Evolutionary conservation across 1,284 basidiomycete species (phyloP), one percentile per base, ranked within the genome.

Genomic region (Cystobasidium pallidum): DNA sequence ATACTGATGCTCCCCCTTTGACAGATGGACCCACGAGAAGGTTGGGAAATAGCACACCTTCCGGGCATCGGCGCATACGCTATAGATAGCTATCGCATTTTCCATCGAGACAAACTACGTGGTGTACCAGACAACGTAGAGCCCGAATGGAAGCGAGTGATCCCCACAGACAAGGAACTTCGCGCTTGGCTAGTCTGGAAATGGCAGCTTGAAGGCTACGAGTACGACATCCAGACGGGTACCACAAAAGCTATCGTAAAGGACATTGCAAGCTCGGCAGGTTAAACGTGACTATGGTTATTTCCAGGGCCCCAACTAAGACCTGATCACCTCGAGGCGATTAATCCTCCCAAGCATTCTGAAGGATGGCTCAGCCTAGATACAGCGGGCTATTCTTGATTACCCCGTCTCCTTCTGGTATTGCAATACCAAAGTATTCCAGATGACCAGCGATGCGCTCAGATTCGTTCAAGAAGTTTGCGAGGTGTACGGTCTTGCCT

Each of bases 31-130:
- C 19, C 17, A 28, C 41, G 67, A 47, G 67, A 70, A 32, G 67
- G 58, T 19, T 70, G 59, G 58, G 67, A 70, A 45, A 43, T 70
- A 17, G 67, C 67, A 17, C 67, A 70, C 26, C 47, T 70, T 17
- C 67, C 67, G 10, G 67, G 67, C 13, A 52, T 70, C 15, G 67
- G 67, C 32, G 59, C 58, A 34, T 70, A 70, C 34, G 67, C 67
- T 36, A 6, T 70, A 19, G 67, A 70, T 26, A 62, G 58, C 58
- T 70, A 70, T 54, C 57, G 67, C 58, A 70, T 70, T 10, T 70
- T 70, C 43, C 59, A 70, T 41, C 51, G 67, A 2, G 67, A 70
- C 58, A 70, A 36, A 30, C 47, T 70, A 19, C 51, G 67, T 34
- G 59, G 34, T 13, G 41, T 52, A 21, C 2, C 28, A 19, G 26